Evolutionary conservation across 208 protist genomes (phyloP).

Genomic region (Naegleria lovaniensis): DNA sequence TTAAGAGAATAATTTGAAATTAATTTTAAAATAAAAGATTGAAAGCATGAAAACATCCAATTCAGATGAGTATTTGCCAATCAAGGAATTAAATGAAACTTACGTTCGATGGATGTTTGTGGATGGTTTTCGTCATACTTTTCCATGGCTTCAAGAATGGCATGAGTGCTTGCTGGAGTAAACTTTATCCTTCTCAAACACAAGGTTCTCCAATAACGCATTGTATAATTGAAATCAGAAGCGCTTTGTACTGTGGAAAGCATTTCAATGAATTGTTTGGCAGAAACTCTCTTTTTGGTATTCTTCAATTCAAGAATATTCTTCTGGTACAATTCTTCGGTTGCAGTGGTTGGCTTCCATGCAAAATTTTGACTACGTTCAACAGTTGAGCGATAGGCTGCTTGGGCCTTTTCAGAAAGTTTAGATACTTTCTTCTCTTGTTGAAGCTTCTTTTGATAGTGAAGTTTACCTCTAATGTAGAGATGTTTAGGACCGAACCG

Average conservation of each 20-base stretch:
- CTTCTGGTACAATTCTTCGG: background rate
- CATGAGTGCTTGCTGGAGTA: background rate
- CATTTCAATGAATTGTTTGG: background rate
- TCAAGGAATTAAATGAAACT: background rate
- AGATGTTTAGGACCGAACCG: background rate
- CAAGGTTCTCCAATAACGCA: background rate
- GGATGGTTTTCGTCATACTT: constrained; percentile 1
- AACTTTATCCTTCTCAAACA: constrained; percentile 8
- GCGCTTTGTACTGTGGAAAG: background rate
- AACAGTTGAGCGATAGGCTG: background rate
- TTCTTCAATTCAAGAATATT: constrained; percentile 4
- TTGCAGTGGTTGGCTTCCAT: background rate
- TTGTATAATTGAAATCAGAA: background rate
- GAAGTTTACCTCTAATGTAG: background rate
- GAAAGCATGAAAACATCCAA: no score
- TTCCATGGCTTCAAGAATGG: background rate
- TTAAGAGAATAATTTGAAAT: background rate
- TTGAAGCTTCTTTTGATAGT: constrained; percentile 1
- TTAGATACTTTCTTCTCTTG: background rate
- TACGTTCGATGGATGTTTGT: background rate
- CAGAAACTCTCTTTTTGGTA: background rate
- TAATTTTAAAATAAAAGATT: no score
- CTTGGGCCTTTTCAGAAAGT: background rate
- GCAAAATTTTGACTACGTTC: background rate
- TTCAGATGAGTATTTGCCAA: background rate